A percentile compares a stretch with the other conserved stretches of the same genome.
phyloP scores from a whole-genome alignment of 805 yeast species.

The Cyberlindnera amylophila region DNA sequence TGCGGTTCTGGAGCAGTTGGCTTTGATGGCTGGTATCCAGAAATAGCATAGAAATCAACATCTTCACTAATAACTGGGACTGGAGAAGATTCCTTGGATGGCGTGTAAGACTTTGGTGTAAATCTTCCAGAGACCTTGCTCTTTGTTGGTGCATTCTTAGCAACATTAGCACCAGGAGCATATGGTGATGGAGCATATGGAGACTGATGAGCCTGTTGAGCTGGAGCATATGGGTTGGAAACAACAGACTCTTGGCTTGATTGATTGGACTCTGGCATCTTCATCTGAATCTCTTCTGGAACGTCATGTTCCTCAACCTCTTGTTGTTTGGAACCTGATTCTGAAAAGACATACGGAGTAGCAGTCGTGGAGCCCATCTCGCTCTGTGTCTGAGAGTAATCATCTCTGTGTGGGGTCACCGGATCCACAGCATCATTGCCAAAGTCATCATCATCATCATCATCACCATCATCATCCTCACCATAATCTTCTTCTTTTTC shows the following conservation, averaged over 20 bases:
- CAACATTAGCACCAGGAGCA: slow-evolving; percentile 2
- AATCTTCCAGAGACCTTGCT: slow-evolving; percentile 14
- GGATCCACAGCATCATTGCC: slow-evolving; percentile 1
- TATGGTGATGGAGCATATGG: slow-evolving; percentile 7
- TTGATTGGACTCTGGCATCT: slow-evolving; percentile 2
- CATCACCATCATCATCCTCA: background rate
- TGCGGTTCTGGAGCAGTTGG: slow-evolving; percentile 3
- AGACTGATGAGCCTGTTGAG: background rate
- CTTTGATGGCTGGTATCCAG: slow-evolving; percentile 9
- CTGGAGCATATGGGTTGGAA: slow-evolving; percentile 6
- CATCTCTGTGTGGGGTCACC: slow-evolving; percentile 3
- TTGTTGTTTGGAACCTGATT: background rate
- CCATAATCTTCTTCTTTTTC: background rate
- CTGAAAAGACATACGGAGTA: slow-evolving; percentile 17
- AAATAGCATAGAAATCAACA: slow-evolving; percentile 17
- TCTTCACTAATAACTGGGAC: slow-evolving; percentile 14
- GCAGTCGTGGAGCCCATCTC: slow-evolving; percentile 16
- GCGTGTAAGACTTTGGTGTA: slow-evolving; percentile 17
- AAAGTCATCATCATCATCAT: background rate
- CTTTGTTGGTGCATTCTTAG: slow-evolving; percentile 7
- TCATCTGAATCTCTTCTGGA: slow-evolving; percentile 7
- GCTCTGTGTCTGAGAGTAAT: slow-evolving; percentile 12
- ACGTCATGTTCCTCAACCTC: slow-evolving; percentile 7
- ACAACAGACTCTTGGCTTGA: slow-evolving; percentile 1
- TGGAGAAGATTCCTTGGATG: slow-evolving; percentile 4